A percentile compares a stretch with the other conserved stretches of the same genome.
Evolutionary conservation across 2,329 filamentous ascomycete species (phyloP).

Genomic region (Lachnellula subtilissima): DNA sequence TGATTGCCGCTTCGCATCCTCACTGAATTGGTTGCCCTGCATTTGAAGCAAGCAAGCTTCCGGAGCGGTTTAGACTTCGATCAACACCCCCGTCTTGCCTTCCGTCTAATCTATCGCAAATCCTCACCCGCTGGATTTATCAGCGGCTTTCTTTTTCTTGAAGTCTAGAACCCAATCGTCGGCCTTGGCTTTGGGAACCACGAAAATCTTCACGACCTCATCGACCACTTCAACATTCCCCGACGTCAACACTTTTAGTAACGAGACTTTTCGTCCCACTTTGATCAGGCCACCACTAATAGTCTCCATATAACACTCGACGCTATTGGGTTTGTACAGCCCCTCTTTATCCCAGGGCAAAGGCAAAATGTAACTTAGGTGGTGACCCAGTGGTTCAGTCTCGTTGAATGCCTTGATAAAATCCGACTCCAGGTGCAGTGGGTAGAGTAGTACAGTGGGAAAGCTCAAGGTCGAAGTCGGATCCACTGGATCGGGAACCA

Average conservation of each 20-base stretch:
- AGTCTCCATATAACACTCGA: constrained; percentile 91
- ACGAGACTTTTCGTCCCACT: constrained; percentile 75
- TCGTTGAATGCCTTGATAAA: constrained; percentile 87
- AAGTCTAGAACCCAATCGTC: constrained; percentile 77
- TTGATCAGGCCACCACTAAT: constrained; percentile 74
- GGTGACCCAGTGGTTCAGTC: constrained; percentile 67
- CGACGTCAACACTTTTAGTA: constrained; percentile 68
- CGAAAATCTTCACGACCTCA: constrained; percentile 74
- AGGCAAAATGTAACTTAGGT: constrained; percentile 81
- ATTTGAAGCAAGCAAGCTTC: neutral
- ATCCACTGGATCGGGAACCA: constrained; percentile 69
- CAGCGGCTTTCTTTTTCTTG: constrained; percentile 65
- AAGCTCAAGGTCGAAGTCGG: constrained; percentile 68
- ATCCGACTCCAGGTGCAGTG: constrained; percentile 74
- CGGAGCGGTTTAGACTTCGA: neutral
- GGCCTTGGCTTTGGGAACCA: constrained; percentile 69
- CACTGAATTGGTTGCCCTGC: neutral
- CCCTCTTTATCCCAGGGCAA: constrained; percentile 74
- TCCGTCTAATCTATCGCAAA: neutral
- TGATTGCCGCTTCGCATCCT: neutral
- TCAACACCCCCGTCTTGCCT: neutral
- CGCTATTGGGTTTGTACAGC: constrained; percentile 59
- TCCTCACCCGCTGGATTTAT: constrained; percentile 28
- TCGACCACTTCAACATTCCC: constrained; percentile 86
- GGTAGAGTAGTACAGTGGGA: constrained; percentile 81